phyloP scores from a whole-genome alignment of 2,329 filamentous ascomycete species.

The Leptographium wingfieldii region DNA sequence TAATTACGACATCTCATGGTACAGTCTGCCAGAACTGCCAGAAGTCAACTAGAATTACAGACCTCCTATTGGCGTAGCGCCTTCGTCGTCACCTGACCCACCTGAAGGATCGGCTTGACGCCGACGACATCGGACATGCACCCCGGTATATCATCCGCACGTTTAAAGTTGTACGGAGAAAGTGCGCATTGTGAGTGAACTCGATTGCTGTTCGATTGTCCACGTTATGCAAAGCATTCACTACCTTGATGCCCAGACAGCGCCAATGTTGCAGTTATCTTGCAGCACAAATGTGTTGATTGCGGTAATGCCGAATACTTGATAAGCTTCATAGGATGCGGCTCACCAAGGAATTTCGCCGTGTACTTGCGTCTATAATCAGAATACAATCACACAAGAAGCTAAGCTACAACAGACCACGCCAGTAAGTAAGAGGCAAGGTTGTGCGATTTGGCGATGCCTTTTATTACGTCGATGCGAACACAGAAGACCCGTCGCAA shows the following conservation, averaged over 20 bases:
- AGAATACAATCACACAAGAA: too few species aligned
- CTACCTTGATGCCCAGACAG: too few species aligned
- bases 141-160: neutral
- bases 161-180: too few species aligned
- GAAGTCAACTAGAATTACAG: neutral
- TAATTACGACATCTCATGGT: neutral
- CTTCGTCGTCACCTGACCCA: neutral
- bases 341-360: too few species aligned
- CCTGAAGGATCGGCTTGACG: neutral
- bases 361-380: too few species aligned
- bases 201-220: too few species aligned
- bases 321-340: too few species aligned
- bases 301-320: too few species aligned
- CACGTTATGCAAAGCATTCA: too few species aligned
- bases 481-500: neutral
- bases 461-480: neutral
- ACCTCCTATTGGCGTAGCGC: neutral
- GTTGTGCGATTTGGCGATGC: neutral
- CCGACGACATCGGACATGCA: neutral
- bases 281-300: too few species aligned
- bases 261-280: too few species aligned
- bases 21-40: neutral
- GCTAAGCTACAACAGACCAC: neutral
- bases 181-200: too few species aligned
- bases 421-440: neutral